Evolutionary conservation across 129 eudicot genomes (phyloP).

Genomic region (Escallonia herrerae): DNA sequence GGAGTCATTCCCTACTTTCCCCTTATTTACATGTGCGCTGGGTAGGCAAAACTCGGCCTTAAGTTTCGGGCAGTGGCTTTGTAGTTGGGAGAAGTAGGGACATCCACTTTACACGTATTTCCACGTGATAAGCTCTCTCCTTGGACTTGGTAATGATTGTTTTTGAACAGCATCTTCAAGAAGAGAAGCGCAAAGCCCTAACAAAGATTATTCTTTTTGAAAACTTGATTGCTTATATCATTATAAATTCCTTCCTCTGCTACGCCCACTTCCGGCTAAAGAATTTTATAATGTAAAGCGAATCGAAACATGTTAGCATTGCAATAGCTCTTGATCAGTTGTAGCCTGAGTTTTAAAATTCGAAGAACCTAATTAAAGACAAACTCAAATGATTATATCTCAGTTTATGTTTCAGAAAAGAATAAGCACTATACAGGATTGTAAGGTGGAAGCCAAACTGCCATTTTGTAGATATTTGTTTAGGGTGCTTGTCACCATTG

Average conservation of each 20-base stretch:
- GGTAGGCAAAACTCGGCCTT: conserved; percentile 17
- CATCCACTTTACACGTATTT: conserved; percentile 26
- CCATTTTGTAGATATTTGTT: too few relatives aligned
- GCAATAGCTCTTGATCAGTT: not conserved
- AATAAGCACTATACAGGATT: too few relatives aligned
- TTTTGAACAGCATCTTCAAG: conserved; percentile 15
- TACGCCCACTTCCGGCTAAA: not conserved
- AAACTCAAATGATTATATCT: too few relatives aligned
- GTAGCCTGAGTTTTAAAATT: too few relatives aligned
- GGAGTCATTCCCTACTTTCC: too few relatives aligned
- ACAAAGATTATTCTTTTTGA: conserved; percentile 16
- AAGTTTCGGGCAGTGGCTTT: conserved; percentile 20
- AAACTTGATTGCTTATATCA: conserved; percentile 24
- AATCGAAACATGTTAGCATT: too few relatives aligned
- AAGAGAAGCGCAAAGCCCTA: conserved; percentile 14
- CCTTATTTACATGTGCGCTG: too few relatives aligned
- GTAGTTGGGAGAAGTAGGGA: not conserved
- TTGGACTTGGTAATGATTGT: conserved; percentile 25
- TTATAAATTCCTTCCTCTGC: conserved; percentile 2
- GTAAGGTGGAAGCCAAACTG: too few relatives aligned
- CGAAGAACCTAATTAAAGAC: not conserved
- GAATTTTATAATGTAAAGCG: too few relatives aligned
- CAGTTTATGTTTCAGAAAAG: too few relatives aligned
- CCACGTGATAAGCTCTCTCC: conserved; percentile 23
- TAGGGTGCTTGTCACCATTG: too few relatives aligned